Conservation (phyloP, 2,329 filamentous ascomycete genomes). For the Penicillium sp. region DNA sequence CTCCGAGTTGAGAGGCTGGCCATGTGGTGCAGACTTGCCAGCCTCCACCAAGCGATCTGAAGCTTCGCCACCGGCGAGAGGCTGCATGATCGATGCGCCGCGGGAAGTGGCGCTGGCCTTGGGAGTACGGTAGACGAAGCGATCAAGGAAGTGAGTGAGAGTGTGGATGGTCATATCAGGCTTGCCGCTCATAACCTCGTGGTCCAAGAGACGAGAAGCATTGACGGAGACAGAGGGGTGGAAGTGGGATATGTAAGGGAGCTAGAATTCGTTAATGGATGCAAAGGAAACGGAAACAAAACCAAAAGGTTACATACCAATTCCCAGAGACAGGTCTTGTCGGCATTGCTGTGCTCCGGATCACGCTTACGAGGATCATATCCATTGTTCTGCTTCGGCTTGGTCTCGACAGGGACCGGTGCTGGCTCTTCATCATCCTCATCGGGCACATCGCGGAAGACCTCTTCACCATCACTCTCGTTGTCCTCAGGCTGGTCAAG, state of each 20-base stretch:
- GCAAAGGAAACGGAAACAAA: neutral
- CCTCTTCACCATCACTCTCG: slow-evolving; percentile 69
- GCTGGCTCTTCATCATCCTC: slow-evolving; percentile 49
- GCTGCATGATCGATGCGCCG: slow-evolving; percentile 95
- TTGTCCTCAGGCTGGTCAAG: slow-evolving; percentile 77
- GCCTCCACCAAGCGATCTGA: slow-evolving; percentile 63
- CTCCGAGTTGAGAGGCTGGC: slow-evolving; percentile 76
- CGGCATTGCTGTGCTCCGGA: slow-evolving; percentile 90
- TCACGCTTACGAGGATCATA: slow-evolving; percentile 93
- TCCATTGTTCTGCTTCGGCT: slow-evolving; percentile 35
- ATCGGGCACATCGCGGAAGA: slow-evolving; percentile 66
- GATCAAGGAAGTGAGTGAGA: slow-evolving; percentile 92
- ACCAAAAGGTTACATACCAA: slow-evolving; percentile 55
- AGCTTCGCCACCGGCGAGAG: slow-evolving; percentile 66
- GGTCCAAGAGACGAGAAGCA: slow-evolving; percentile 69
- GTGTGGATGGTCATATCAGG: slow-evolving; percentile 89
- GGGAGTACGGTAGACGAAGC: slow-evolving; percentile 96
- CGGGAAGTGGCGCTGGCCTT: slow-evolving; percentile 67
- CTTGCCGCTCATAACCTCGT: slow-evolving; percentile 75
- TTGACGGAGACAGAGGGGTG: slow-evolving; percentile 91
- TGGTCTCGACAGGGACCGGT: slow-evolving; percentile 19
- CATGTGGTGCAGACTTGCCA: slow-evolving; percentile 57
- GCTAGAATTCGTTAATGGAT: slow-evolving; percentile 31
- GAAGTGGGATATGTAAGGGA: slow-evolving; percentile 77
- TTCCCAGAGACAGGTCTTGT: slow-evolving; percentile 92